Base-by-base conservation (phyloP, 345 rosid species). In the Eucalyptus caleyi region DNA sequence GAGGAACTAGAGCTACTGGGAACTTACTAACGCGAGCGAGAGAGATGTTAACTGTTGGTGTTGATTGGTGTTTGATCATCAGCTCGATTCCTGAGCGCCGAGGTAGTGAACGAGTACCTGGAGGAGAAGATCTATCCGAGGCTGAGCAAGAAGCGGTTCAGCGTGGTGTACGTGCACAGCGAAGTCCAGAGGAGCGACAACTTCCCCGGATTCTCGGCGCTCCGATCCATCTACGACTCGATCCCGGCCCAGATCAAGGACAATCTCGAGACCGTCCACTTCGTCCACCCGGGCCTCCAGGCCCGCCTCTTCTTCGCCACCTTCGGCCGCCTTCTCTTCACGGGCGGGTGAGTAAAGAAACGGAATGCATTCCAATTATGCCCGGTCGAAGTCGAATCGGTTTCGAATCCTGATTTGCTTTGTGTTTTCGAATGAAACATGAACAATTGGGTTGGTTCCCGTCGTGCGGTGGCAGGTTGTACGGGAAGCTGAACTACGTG, bases 221-320 rank as follows among this genome's bases (percentile, higher is more conserved):
- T 95, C 14, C 90, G 95, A 37, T 93, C 94, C 53, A 87, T 96
- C 87, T 95, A 91, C 60, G 96, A 94, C 24, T 91, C 91, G 23
- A 90, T 94, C 82, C 96, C 97, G 9, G 59, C 42, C 89, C 86
- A 87, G 67, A 81, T 93, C 47, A 94, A 89, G 94, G 88, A 89
- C 54, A 89, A 89, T 83, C 90, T 95, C 18, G 89, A 92, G 65
- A 88, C 92, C 11, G 91, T 96, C 44, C 93, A 94, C 90, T 96
- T 96, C 91, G 81, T 96, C 89, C 98, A 96, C 87, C 97, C 98
- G 6, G 93, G 91, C 40, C 72, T 95, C 4, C 95, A 92, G 60
- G 67, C 93, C 87, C 91, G 96, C 67, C 92, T 96, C 90, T 94
- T 96, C 88, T 93, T 96, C 8, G 96, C 97, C 91, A 94, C 94